These are phyloP conservation scores for Lactifluus hygrophoroides DNA, from an alignment of 768 basidiomycete genomes.

Conservation along the genomic window DNA sequence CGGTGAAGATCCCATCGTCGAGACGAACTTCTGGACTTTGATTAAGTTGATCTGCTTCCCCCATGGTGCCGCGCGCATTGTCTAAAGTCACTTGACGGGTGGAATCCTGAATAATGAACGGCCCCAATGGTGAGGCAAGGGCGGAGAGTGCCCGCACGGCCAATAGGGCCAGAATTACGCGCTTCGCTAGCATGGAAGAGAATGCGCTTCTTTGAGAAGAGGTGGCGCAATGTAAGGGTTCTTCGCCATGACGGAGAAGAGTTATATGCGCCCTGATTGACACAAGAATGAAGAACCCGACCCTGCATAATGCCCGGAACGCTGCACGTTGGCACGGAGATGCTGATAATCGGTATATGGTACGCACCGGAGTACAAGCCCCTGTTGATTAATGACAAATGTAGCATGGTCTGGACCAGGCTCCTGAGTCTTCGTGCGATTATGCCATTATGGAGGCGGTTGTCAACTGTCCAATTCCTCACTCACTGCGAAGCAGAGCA, in stretches of 20 bases:
- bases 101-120: neutral
- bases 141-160: slow-evolving; percentile 1
- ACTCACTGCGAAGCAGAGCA: neutral
- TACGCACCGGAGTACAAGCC: too few species aligned
- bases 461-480: neutral
- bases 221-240: neutral
- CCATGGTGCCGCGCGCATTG: neutral
- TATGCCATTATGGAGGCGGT: neutral
- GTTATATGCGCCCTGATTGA: too few species aligned
- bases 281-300: too few species aligned
- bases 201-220: neutral
- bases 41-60: neutral
- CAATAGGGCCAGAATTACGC: neutral
- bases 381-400: too few species aligned
- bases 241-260: too few species aligned
- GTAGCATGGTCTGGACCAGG: neutral
- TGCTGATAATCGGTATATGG: neutral
- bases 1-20: slow-evolving; percentile 26
- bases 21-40: slow-evolving; percentile 22
- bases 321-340: neutral
- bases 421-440: neutral
- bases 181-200: neutral
- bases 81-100: neutral
- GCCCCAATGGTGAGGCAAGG: neutral
- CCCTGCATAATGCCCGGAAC: too few species aligned